Evolutionary conservation across 1,139 yeast species (phyloP).

Genomic region (Kurtzmaniella quercitrusa): DNA sequence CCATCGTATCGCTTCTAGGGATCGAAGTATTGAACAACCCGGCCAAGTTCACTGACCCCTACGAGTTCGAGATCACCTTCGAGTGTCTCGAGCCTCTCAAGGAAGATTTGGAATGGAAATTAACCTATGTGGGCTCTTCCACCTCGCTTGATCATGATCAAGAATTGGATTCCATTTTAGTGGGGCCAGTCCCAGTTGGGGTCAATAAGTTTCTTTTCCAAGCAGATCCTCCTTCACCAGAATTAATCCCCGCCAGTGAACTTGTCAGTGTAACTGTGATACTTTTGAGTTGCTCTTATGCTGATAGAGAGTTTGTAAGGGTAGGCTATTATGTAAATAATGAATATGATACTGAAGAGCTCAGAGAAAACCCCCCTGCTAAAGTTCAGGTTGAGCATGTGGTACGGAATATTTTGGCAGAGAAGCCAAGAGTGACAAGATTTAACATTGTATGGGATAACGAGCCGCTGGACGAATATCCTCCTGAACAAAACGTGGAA

Average conservation of each 20-base stretch:
- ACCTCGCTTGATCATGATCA: conserved; percentile 93
- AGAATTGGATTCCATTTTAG: conserved; percentile 88
- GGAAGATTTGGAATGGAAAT: conserved; percentile 95
- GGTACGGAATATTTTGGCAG: conserved; percentile 90
- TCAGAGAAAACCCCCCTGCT: conserved; percentile 89
- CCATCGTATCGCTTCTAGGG: conserved; percentile 88
- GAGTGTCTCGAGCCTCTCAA: conserved; percentile 92
- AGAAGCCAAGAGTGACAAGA: conserved; percentile 94
- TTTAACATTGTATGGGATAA: conserved; percentile 95
- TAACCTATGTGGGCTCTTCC: conserved; percentile 94
- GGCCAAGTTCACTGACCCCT: conserved; percentile 88
- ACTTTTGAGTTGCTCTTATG: conserved; percentile 84
- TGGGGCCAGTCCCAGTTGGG: conserved; percentile 98
- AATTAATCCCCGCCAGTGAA: conserved; percentile 91
- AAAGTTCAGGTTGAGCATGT: conserved; percentile 94
- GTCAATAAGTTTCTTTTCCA: conserved; percentile 87
- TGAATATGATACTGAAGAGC: conserved; percentile 90
- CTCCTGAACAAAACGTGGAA: conserved; percentile 49
- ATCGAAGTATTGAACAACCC: conserved; percentile 93
- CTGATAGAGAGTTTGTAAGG: conserved; percentile 89
- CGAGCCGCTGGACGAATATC: conserved; percentile 65
- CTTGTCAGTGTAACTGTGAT: conserved; percentile 93
- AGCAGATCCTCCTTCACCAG: conserved; percentile 97
- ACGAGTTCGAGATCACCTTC: conserved; percentile 94
- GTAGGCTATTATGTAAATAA: conserved; percentile 97